These are phyloP conservation scores for Pythium guiyangense DNA, from an alignment of 352 stramenopile species.

Conservation along the genomic window DNA sequence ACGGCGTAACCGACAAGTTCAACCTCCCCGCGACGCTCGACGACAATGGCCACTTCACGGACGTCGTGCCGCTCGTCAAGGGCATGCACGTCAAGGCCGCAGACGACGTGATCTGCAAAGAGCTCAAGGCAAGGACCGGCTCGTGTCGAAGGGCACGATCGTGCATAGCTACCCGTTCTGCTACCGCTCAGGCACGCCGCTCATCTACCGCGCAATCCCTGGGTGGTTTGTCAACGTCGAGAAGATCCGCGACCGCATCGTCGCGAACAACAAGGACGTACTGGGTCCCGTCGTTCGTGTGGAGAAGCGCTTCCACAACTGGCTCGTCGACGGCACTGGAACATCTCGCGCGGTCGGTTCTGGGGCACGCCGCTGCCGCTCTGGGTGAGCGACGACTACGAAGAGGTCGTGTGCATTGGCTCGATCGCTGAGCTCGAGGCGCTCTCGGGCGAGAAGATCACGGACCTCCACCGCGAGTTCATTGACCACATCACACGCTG, in stretches of 20 bases:
- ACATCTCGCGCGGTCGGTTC: conserved; percentile 97
- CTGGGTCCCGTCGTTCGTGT: conserved; percentile 90
- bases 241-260: conserved; percentile 94
- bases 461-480: conserved; percentile 97
- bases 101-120: conserved; percentile 94
- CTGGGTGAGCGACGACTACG: conserved; percentile 97
- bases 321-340: conserved; percentile 98
- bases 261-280: conserved; percentile 88
- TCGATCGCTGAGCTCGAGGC: conserved; percentile 96
- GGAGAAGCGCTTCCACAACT: conserved; percentile 99
- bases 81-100: conserved; percentile 98
- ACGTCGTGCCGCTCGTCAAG: conserved; percentile 89
- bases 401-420: conserved; percentile 96
- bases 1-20: conserved; percentile 95
- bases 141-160: conserved; percentile 96
- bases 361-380: conserved; percentile 99
- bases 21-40: conserved; percentile 96
- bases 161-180: conserved; percentile 99
- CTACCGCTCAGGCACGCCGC: conserved; percentile 98
- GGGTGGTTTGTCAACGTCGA: conserved; percentile 99
- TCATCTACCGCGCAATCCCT: conserved; percentile 99
- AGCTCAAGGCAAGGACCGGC: conserved; percentile 93
- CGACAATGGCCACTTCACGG: conserved; percentile 95
- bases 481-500: conserved; percentile 98
- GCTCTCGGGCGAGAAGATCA: conserved; percentile 90